These are phyloP conservation scores for Tuctoria greenei DNA, from an alignment of 176 grass and related monocot genomes.

Conservation along the genomic window DNA sequence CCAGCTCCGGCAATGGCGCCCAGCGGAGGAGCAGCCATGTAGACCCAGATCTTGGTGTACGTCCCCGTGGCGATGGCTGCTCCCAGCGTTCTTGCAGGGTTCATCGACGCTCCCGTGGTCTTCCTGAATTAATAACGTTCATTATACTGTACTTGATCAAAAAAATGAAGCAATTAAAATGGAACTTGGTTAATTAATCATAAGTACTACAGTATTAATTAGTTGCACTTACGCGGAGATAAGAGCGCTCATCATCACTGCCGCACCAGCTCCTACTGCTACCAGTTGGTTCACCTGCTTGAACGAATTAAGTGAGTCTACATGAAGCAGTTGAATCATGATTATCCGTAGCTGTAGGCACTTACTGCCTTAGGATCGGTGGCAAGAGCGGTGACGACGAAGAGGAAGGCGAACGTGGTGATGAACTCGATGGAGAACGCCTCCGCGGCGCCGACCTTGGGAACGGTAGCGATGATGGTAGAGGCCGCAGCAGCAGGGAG, in stretches of 20 bases:
- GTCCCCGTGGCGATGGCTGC: conserved; percentile 49
- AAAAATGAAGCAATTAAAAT: neutral
- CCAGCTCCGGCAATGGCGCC: conserved; percentile 47
- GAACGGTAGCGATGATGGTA: conserved; percentile 44
- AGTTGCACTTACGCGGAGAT: conserved; percentile 33
- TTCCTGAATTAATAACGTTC: conserved; percentile 13
- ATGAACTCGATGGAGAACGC: conserved; percentile 63
- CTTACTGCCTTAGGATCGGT: conserved; percentile 52
- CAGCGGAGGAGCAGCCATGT: conserved; percentile 53
- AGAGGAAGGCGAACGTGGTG: conserved; percentile 59
- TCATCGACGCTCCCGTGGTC: conserved; percentile 60
- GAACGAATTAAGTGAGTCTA: neutral
- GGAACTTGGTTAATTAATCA: neutral
- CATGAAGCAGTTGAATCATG: too few relatives aligned
- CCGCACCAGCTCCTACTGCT: conserved; percentile 36
- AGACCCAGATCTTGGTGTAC: conserved; percentile 60
- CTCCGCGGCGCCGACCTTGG: conserved; percentile 17
- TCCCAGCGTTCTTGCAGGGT: conserved; percentile 57
- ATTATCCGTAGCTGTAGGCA: too few relatives aligned
- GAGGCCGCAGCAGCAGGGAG: too few relatives aligned
- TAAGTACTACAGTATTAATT: neutral
- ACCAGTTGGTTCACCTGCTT: conserved; percentile 42
- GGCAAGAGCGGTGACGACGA: conserved; percentile 53
- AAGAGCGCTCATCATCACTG: conserved; percentile 40
- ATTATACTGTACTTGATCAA: neutral